Percentiles rank a stretch among this genome's conserved stretches.
Conservation (phyloP, 495 filamentous ascomycete species). For the Cudoniella acicularis region DNA sequence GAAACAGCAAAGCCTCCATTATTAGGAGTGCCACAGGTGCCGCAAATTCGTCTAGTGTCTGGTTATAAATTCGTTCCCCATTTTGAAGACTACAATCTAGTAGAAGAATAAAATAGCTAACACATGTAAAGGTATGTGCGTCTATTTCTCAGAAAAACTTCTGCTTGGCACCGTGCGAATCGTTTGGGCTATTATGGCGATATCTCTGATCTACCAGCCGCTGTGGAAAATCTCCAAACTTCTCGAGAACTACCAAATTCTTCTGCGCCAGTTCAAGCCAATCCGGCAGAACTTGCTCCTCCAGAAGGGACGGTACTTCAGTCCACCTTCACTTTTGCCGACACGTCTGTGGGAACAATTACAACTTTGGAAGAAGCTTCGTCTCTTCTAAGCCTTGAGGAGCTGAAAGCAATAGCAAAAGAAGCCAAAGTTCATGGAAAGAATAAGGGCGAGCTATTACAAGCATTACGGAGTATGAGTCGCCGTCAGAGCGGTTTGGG, state of each 20-base stretch:
- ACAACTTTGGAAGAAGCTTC: conserved; percentile 82
- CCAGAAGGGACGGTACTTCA: conserved; percentile 46
- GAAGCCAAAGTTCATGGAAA: conserved; percentile 85
- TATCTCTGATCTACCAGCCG: conserved; percentile 66
- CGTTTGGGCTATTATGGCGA: conserved; percentile 77
- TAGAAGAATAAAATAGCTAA: conserved; percentile 6
- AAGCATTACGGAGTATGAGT: conserved; percentile 66
- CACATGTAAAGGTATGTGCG: conserved; percentile 68
- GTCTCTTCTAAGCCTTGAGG: conserved; percentile 74
- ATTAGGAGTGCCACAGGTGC: too few relatives aligned
- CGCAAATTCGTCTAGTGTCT: too few relatives aligned
- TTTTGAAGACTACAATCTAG: conserved; percentile 8
- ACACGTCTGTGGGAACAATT: conserved; percentile 67
- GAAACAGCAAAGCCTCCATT: background rate
- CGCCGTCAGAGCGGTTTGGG: conserved; percentile 68
- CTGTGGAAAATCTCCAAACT: conserved; percentile 55
- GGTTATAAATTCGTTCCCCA: too few relatives aligned
- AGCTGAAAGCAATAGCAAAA: conserved; percentile 80
- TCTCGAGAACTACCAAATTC: conserved; percentile 38
- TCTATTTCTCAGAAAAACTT: conserved; percentile 88
- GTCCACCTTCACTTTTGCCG: conserved; percentile 69
- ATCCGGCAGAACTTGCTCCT: conserved; percentile 43
- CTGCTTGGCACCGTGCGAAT: conserved; percentile 86
- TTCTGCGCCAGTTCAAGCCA: conserved; percentile 25
- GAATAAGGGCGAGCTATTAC: conserved; percentile 78